phyloP scores from a whole-genome alignment of 2,329 filamentous ascomycete genomes.

The Colletotrichum liaoningense region DNA sequence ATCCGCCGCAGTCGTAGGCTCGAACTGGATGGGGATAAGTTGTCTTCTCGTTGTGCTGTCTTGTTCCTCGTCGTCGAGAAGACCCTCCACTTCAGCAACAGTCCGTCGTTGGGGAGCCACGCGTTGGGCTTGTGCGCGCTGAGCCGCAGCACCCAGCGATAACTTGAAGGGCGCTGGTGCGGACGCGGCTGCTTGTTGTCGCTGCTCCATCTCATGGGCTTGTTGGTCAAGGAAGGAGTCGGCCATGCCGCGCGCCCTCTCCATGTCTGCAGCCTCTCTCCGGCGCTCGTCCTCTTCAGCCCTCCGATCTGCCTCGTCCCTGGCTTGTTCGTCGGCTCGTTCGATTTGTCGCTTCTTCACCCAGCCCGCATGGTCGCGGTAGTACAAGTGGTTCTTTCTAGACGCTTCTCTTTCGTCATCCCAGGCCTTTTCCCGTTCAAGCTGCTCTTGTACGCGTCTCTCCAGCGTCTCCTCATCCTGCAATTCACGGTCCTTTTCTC shows the following conservation, averaged over 20 bases:
- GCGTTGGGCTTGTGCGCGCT: slow-evolving; percentile 72
- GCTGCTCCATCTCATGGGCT: slow-evolving; percentile 77
- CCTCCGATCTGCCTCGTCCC: slow-evolving; percentile 85
- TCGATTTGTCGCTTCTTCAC: slow-evolving; percentile 82
- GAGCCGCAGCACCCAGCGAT: slow-evolving; percentile 88
- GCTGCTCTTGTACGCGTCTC: slow-evolving; percentile 75
- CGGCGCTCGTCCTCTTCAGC: slow-evolving; percentile 81
- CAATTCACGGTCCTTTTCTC: slow-evolving; percentile 84
- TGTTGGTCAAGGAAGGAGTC: slow-evolving; percentile 91
- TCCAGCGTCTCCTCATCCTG: slow-evolving; percentile 76
- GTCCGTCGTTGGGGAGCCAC: slow-evolving; percentile 75
- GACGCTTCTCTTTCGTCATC: slow-evolving; percentile 87
- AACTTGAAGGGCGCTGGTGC: slow-evolving; percentile 87
- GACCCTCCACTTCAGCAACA: slow-evolving; percentile 91
- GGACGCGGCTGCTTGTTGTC: slow-evolving; percentile 49
- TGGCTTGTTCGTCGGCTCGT: slow-evolving; percentile 77
- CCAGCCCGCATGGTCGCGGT: slow-evolving; percentile 87
- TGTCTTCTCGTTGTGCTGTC: slow-evolving; percentile 76
- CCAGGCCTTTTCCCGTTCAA: slow-evolving; percentile 76
- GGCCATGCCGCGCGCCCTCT: slow-evolving; percentile 85
- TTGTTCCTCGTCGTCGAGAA: slow-evolving; percentile 95
- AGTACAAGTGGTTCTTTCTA: slow-evolving; percentile 83
- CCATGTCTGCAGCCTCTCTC: slow-evolving; percentile 76
- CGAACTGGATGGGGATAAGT: slow-evolving; percentile 86
- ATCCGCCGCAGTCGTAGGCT: slow-evolving; percentile 73